Evolutionary conservation across 2,329 filamentous ascomycete genomes (phyloP), one percentile per base, ranked within the genome.

Genomic region (Westerdykella sp.): DNA sequence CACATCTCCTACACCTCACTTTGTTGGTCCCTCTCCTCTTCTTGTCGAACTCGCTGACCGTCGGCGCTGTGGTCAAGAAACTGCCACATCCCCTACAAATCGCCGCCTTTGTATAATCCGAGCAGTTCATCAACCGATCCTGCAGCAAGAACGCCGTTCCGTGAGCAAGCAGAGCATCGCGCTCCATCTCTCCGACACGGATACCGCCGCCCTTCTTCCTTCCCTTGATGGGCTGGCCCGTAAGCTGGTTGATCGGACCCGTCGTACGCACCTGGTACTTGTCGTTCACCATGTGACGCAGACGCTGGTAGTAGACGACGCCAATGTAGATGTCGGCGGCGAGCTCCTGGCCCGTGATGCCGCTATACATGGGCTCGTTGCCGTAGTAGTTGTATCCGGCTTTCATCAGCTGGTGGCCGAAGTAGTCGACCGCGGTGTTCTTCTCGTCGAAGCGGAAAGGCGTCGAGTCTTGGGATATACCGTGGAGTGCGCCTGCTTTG

Each of bases 221-320:
- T 51, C 93, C 93, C 74, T 97, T 96, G 75, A 98, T 93, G 34
- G 93, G 93, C 66, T 98, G 93, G 25, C 91, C 90, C 0, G 91
- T 97, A 13, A 93, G 81, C 18, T 84, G 80, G 43, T 93, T 93
- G 35, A 96, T 85, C 1, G 90, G 90, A 43, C 93, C 93, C 0
- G 93, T 97, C 2, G 93, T 97, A 69, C 93, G 83, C 43, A 97
- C 93, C 69, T 98, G 93, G 76, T 87, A 98, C 71, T 98, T 98
- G 71, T 98, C 93, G 78, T 96, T 97, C 44, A 98, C 93, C 93
- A 98, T 98, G 83, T 98, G 93, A 66, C 93, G 79, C 48, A 98
- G 78, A 68, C 93, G 84, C 71, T 98, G 93, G 76, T 98, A 98
- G 76, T 97, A 97, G 48, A 98, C 93, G 10, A 96, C 83, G 37